A percentile compares a stretch with the other conserved stretches of the same genome.
Conservation (phyloP, 169 alveolate genomes). For the Plasmodium blacklocki region DNA sequence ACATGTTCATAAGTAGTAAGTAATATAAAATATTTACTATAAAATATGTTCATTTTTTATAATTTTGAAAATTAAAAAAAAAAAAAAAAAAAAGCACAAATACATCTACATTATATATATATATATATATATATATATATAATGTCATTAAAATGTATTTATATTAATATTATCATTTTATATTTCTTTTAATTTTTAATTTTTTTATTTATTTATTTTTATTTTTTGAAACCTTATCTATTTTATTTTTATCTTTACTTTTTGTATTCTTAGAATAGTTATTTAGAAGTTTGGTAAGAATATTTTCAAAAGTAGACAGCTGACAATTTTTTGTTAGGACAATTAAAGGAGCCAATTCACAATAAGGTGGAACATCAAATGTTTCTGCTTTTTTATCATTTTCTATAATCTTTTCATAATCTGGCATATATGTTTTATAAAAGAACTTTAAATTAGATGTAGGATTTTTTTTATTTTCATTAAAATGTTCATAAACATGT, state of each 20-base stretch:
- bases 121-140: no score
- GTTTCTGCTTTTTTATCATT: conserved; percentile 70
- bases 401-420: conserved; percentile 69
- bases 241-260: conserved; percentile 22
- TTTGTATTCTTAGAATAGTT: conserved; percentile 48
- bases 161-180: background rate
- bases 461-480: conserved; percentile 43
- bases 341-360: conserved; percentile 83
- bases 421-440: conserved; percentile 75
- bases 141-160: background rate
- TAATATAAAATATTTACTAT: no score
- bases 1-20: no score
- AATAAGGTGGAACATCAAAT: conserved; percentile 84
- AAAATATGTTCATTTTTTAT: no score
- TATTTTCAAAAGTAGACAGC: conserved; percentile 77
- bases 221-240: conserved; percentile 6
- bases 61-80: no score
- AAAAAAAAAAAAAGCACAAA: no score
- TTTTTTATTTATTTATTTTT: background rate
- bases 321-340: conserved; percentile 80
- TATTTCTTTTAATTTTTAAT: background rate
- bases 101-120: no score
- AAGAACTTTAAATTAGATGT: conserved; percentile 58
- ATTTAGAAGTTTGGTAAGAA: conserved; percentile 71
- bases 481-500: conserved; percentile 60